phyloP scores from a whole-genome alignment of 176 grass and related monocot species.

The Phragmites australis region DNA sequence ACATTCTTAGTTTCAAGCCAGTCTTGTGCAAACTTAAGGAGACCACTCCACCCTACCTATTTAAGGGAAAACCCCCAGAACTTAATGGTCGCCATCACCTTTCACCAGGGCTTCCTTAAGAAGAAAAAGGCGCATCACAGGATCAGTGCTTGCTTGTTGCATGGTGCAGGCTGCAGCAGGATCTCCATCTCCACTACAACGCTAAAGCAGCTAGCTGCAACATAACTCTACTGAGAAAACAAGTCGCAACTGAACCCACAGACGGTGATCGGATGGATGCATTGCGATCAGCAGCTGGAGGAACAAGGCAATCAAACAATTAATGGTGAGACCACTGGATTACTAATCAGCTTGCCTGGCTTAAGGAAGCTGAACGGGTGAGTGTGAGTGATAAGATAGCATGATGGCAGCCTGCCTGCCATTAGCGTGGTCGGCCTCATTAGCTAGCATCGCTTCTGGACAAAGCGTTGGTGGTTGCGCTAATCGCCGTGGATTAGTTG shows the following conservation, averaged over 20 bases:
- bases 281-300: not conserved
- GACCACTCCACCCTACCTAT: not conserved
- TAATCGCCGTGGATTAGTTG: conserved; percentile 23
- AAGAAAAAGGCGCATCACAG: not conserved
- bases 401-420: not conserved
- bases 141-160: not conserved
- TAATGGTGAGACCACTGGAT: not conserved
- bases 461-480: conserved; percentile 24
- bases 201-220: not conserved
- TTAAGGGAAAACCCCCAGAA: not conserved
- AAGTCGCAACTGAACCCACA: not conserved
- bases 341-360: not conserved
- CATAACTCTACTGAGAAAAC: conserved; percentile 24
- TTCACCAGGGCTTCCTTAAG: conserved; percentile 4
- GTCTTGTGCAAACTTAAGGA: too few relatives aligned
- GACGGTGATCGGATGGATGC: not conserved
- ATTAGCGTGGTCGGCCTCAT: not conserved
- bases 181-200: not conserved
- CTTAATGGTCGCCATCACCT: not conserved
- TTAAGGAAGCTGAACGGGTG: not conserved
- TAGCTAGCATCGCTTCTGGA: conserved; percentile 18
- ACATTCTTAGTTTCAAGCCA: too few relatives aligned
- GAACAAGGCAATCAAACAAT: not conserved
- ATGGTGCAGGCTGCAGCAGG: not conserved
- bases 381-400: not conserved